Percentiles rank a stretch among this genome's conserved stretches.
Evolutionary conservation across 768 basidiomycete species (phyloP).

Genomic region (Lactarius deliciosus): DNA sequence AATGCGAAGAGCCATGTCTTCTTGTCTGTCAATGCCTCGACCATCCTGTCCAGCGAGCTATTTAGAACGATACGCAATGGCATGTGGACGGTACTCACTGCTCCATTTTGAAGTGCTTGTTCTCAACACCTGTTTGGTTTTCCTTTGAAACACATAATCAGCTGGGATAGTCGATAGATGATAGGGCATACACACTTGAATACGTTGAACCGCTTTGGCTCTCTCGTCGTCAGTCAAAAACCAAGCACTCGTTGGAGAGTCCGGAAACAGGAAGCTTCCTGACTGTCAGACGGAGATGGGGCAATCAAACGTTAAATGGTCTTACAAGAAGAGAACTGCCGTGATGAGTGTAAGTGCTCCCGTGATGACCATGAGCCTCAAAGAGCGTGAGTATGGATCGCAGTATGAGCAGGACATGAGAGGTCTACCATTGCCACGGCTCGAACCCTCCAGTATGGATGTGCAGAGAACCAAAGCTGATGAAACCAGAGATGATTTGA

Average conservation of each 20-base stretch:
- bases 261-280: constrained; percentile 66
- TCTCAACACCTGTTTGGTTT: constrained; percentile 82
- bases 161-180: neutral
- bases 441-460: constrained; percentile 56
- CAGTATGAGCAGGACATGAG: neutral
- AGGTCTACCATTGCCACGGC: constrained; percentile 68
- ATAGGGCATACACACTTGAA: constrained; percentile 48
- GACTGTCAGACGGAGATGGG: neutral
- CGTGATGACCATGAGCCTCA: constrained; percentile 69
- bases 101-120: constrained; percentile 76
- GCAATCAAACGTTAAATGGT: neutral
- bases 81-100: constrained; percentile 51
- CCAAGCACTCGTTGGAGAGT: constrained; percentile 73
- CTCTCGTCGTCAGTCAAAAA: constrained; percentile 70
- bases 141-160: constrained; percentile 38
- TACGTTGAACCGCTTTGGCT: constrained; percentile 57
- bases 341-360: constrained; percentile 56
- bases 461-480: constrained; percentile 64
- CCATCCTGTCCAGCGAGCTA: constrained; percentile 45
- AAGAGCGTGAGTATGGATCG: constrained; percentile 20
- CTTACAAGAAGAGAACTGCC: constrained; percentile 55
- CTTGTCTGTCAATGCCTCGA: constrained; percentile 63
- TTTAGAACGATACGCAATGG: neutral
- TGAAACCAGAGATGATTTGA: constrained; percentile 68
- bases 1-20: constrained; percentile 79